phyloP scores from a whole-genome alignment of 257 asterid species.

The Ilex asprella region DNA sequence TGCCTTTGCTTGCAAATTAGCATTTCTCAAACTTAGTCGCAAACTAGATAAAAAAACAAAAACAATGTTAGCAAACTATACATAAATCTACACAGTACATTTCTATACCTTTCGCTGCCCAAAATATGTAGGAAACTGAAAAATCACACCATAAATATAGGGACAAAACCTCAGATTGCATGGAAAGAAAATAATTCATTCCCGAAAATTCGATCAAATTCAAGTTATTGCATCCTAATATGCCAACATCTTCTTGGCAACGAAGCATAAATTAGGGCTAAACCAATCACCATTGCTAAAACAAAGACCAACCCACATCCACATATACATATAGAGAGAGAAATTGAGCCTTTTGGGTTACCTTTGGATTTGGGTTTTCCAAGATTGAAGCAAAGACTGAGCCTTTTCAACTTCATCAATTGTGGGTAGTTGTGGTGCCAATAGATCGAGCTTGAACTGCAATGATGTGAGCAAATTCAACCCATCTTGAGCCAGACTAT shows the following conservation, averaged over 20 bases:
- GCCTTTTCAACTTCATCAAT: conserved; percentile 62
- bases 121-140: too few relatives aligned
- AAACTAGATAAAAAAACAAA: conserved; percentile 32
- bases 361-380: conserved; percentile 74
- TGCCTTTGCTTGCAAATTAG: conserved; percentile 85
- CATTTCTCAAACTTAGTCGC: conserved; percentile 63
- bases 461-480: too few relatives aligned
- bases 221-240: too few relatives aligned
- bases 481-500: conserved; percentile 59
- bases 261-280: neutral
- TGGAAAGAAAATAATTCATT: too few relatives aligned
- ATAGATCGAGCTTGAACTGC: conserved; percentile 67
- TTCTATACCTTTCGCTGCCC: too few relatives aligned
- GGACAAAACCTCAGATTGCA: too few relatives aligned
- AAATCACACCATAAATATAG: too few relatives aligned
- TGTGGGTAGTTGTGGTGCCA: conserved; percentile 73
- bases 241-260: neutral
- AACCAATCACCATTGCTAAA: neutral
- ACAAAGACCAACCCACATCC: neutral
- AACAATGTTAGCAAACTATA: neutral
- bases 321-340: neutral
- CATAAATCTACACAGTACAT: too few relatives aligned
- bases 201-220: too few relatives aligned
- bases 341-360: conserved; percentile 13
- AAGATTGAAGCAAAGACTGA: conserved; percentile 54